These are phyloP conservation scores for Phytopythium delawarense DNA, from an alignment of 352 stramenopile species.

Conservation along the genomic window DNA sequence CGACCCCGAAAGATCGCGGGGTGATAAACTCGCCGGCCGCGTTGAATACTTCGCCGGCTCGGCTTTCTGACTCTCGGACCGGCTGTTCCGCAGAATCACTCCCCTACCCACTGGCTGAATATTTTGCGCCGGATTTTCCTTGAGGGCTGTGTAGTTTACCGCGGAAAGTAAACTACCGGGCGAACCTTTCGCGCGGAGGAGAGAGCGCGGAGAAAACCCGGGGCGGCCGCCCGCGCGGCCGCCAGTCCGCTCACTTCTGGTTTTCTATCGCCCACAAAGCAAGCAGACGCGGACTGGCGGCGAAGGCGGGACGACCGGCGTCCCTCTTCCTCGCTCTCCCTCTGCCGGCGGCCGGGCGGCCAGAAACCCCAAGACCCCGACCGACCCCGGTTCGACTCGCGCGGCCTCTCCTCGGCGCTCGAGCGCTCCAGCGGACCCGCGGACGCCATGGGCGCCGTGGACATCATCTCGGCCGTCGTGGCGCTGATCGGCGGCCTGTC, in stretches of 20 bases:
- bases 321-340: not conserved
- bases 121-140: slow-evolving; percentile 4
- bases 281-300: slow-evolving; percentile 1
- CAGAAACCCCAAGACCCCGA: slow-evolving; percentile 10
- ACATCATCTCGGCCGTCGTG: slow-evolving; percentile 75
- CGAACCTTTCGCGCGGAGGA: not conserved
- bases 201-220: slow-evolving; percentile 7
- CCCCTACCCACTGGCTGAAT: slow-evolving; percentile 10
- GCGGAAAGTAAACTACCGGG: slow-evolving; percentile 1
- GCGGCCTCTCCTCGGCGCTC: not conserved
- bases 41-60: not conserved
- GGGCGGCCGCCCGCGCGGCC: slow-evolving; percentile 5
- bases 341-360: slow-evolving; percentile 14
- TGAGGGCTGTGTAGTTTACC: not conserved
- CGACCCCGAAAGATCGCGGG: not conserved
- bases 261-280: slow-evolving; percentile 42
- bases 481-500: slow-evolving; percentile 77
- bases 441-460: slow-evolving; percentile 44
- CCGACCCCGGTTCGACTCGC: not conserved
- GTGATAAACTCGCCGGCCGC: not conserved
- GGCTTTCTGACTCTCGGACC: slow-evolving; percentile 3
- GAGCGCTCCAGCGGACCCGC: not conserved
- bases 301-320: slow-evolving; percentile 14
- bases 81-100: not conserved
- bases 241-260: slow-evolving; percentile 39